phyloP scores from a whole-genome alignment of 2,329 filamentous ascomycete species.

The Claviceps arundinis region DNA sequence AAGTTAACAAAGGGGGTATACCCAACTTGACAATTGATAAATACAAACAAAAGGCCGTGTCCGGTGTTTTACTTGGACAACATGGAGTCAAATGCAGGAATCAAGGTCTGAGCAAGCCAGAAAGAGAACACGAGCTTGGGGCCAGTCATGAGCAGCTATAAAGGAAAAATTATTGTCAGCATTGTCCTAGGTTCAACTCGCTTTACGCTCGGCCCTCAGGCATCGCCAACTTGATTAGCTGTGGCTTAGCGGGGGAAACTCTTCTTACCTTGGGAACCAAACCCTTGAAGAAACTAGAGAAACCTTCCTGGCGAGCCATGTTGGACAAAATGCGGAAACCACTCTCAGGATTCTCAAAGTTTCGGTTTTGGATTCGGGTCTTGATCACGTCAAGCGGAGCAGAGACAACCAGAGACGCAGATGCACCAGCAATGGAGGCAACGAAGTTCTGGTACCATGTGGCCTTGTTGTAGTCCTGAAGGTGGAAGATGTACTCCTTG shows the following conservation, averaged over 20 bases:
- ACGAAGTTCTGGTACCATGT: conserved; percentile 94
- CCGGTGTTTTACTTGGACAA: conserved; percentile 12
- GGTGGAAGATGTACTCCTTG: conserved; percentile 87
- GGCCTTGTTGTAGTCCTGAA: conserved; percentile 91
- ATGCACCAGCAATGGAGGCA: conserved; percentile 88
- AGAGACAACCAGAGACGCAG: conserved; percentile 90
- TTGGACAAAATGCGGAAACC: conserved; percentile 84
- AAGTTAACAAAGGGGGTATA: background rate
- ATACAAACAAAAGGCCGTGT: background rate
- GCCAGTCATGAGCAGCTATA: conserved; percentile 85
- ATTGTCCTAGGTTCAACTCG: conserved; percentile 8
- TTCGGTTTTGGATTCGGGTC: conserved; percentile 94
- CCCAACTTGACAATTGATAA: background rate
- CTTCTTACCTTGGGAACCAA: conserved; percentile 65
- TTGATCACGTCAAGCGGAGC: conserved; percentile 96
- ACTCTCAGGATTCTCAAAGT: conserved; percentile 95
- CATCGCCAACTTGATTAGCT: background rate
- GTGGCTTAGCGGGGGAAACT: background rate
- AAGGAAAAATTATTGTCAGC: background rate
- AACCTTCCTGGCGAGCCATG: conserved; percentile 85
- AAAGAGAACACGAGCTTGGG: conserved; percentile 99
- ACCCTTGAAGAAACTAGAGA: conserved; percentile 90
- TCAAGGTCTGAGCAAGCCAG: conserved; percentile 97
- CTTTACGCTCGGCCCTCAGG: background rate
- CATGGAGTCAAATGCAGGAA: conserved; percentile 67